Base-by-base conservation (phyloP, 2,329 filamentous ascomycete species). In the Aspergillus sp. region DNA sequence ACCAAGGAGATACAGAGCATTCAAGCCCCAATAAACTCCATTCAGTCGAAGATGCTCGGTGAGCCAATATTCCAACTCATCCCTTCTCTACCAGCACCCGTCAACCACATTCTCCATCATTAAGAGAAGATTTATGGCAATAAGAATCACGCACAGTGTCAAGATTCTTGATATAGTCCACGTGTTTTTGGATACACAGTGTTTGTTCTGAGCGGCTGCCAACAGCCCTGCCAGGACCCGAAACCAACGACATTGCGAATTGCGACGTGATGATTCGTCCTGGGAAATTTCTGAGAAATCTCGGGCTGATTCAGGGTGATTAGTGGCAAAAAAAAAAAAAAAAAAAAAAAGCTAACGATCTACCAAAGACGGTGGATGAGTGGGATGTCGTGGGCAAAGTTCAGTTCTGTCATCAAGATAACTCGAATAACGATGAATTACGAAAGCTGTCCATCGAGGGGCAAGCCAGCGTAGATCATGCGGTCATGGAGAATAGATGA, bases 11-110 rank as follows among this genome's bases (percentile, higher is more conserved):
- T 95, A 86, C 33, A 97, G 78, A 6, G 91, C 86, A 6, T 85
- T 93, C 45, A 98, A 71, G 10, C 93, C 93, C 93, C 93, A 98
- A 69, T 98, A 98, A 38, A 98, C 80, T 36, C 93, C 93, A 65
- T 93, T 96, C 45, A 98, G 79, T 48, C 93, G 89, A 54, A 98
- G 77, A 66, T 98, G 93, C 69, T 98, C 91, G 10, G 93, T 98
- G 63, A 97, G 77, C 86, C 91, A 96, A 73, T 97, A 98, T 67
- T 96, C 90, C 57, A 95, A 83, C 69, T 96, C 88, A 75, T 97
- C 90, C 72, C 87, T 90, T 63, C 86, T 85, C 82, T 86, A 70
- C 57, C 59, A 71, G 69, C 60, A 61, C 46, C 48, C 51, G 58
- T 60, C 59, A 61, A 62, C 52, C 52, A 53, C 50, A 46, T 48